Evolutionary conservation across 2,329 filamentous ascomycete species (phyloP), one percentile per base, ranked within the genome.

Genomic region (Thielaviopsis populi): DNA sequence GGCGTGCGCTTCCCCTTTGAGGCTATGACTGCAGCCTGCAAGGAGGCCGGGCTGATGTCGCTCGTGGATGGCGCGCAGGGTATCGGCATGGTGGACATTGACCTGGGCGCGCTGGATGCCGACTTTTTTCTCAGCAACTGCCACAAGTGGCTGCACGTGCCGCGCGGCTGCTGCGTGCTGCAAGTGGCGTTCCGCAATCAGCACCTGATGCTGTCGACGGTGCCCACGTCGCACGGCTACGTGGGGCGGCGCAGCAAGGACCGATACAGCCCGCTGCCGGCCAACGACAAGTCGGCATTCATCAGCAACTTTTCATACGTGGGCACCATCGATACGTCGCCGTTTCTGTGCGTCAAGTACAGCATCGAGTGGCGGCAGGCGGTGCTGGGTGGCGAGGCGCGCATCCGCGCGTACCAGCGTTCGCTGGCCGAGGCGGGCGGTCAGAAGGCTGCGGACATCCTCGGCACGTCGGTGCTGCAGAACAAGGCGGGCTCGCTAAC

Each of bases 111-210:
- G 3, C 75, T 91, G 2, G 82, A 91, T 67, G 85, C 90, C 0
- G 91, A 96, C 73, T 96, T 95, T 75, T 89, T 95, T 70, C 81
- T 92, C 15, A 86, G 80, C 63, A 96, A 96, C 72, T 89, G 85
- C 69, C 89, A 95, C 76, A 95, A 95, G 77, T 97, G 92, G 92
- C 83, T 96, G 7, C 85, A 83, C 70, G 82, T 83, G 0, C 92
- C 91, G 0, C 84, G 91, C 40, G 87, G 86, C 17, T 91, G 87
- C 71, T 90, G 90, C 2, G 77, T 94, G 3, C 82, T 96, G 68
- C 87, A 95, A 73, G 88, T 94, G 0, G 88, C 91, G 0, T 66
- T 78, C 19, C 80, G 86, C 24, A 91, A 95, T 72, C 92, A 96
- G 72, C 75, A 78, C 59, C 73, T 95, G 53, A 83, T 96, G 50